Conservation (phyloP, 192 early-diverging fungal genomes). For the Rhizophlyctis rosea region DNA sequence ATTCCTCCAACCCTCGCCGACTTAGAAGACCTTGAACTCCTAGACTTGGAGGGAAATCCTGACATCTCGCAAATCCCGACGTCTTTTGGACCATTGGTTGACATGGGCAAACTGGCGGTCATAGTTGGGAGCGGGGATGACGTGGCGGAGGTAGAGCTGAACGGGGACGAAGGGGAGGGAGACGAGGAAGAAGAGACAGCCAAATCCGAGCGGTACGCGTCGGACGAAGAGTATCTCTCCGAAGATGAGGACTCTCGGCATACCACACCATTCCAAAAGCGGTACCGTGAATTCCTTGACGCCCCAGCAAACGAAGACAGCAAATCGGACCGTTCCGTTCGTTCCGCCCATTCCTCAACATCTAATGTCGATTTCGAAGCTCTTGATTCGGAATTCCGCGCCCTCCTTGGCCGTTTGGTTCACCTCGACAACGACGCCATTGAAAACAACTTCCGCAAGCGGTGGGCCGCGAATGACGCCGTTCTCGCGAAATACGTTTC, state of each 20-base stretch:
- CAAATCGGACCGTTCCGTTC: background rate
- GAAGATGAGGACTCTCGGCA: constrained; percentile 24
- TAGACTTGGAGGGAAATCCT: constrained; percentile 39
- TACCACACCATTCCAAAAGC: no score
- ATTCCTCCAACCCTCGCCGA: constrained; percentile 32
- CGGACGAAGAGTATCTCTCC: constrained; percentile 13
- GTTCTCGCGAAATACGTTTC: constrained; percentile 35
- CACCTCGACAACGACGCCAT: constrained; percentile 24
- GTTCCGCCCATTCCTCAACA: background rate
- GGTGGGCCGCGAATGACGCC: constrained; percentile 26
- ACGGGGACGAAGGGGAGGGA: constrained; percentile 10
- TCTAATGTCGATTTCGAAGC: background rate
- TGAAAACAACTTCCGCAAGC: constrained; percentile 18
- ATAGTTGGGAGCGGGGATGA: constrained; percentile 15
- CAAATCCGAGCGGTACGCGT: background rate
- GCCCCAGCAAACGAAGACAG: background rate
- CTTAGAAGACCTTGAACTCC: constrained; percentile 35
- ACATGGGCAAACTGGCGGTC: constrained; percentile 20
- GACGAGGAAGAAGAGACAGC: constrained; percentile 13
- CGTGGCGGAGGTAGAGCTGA: constrained; percentile 8
- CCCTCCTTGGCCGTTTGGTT: constrained; percentile 29
- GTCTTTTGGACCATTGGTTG: constrained; percentile 28
- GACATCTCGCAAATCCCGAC: constrained; percentile 23
- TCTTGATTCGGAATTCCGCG: constrained; percentile 14
- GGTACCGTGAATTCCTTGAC: constrained; percentile 13